Base-by-base conservation (phyloP, 345 rosid species). In the Mallotus nudiflorus region DNA sequence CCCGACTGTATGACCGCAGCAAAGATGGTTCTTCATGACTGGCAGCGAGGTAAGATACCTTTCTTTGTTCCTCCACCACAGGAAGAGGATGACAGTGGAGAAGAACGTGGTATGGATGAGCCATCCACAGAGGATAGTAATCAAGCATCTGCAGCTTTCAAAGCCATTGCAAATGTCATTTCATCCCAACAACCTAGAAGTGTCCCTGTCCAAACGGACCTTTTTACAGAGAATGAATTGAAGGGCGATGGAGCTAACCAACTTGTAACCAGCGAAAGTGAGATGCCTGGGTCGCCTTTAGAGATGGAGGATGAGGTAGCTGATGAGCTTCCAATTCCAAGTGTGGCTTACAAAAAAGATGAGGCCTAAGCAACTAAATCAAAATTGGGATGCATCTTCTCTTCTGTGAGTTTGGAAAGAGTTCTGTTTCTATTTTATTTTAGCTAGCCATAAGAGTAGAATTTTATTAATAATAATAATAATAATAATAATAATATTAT, bases 41-140 rank as follows among this genome's bases (percentile, higher is more conserved):
- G 98, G 98, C 98, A 93, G 80, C 86, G 98, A 70, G 98, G 98
- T 29, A 86, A 56, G 65, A 89, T 93, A 69, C 97, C 98, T 27
- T 91, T 91, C 84, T 93, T 91, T 45, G 92, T 93, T 19, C 84
- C 94, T 16, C 98, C 98, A 37, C 97, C 92, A 6, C 64, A 29
- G 24, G 69, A 39, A 60, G 89, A 90, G 1, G 74, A 62, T 0
- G 71, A 66, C 33, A 57, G 72, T 1, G 85, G 68, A 65, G 85
- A 83, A 56, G 74, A 84, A 75, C 77, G 19, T 72, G 86, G 81
- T 63, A 66, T 80, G 13, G 87, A 83, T 29, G 55, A 77, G 63
- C 96, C 84, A 50, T 82, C 82, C 35, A 78, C 45, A 31, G 88
- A 69, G 3, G 84, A 88, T 64, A 84, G 63, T 69, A 81, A 58